Evolutionary conservation across 2,329 filamentous ascomycete species (phyloP).

Genomic region (Colletotrichum sp.): DNA sequence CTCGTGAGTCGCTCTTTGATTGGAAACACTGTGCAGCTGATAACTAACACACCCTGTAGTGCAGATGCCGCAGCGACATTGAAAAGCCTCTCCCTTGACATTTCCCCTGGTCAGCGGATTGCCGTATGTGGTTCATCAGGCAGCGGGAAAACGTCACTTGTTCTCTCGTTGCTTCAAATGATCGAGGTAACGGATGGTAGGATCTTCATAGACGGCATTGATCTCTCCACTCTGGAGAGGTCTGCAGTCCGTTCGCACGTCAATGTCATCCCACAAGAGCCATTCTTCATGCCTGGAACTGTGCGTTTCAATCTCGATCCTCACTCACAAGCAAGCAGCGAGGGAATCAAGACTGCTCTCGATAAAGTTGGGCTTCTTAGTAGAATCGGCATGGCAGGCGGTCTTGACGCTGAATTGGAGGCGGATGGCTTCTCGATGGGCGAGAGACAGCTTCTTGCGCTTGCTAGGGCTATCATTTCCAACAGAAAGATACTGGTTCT

Average conservation of each 20-base stretch:
- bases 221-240: slow-evolving; percentile 30
- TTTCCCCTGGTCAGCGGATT: slow-evolving; percentile 29
- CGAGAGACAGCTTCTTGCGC: slow-evolving; percentile 51
- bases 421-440: slow-evolving; percentile 43
- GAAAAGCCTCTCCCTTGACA: slow-evolving; percentile 26
- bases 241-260: slow-evolving; percentile 32
- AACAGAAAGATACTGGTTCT: slow-evolving; percentile 18
- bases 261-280: slow-evolving; percentile 56
- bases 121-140: slow-evolving; percentile 39
- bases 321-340: slow-evolving; percentile 37
- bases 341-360: slow-evolving; percentile 48
- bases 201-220: slow-evolving; percentile 50
- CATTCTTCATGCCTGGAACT: slow-evolving; percentile 52
- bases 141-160: slow-evolving; percentile 38
- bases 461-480: slow-evolving; percentile 49
- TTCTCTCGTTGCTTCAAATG: slow-evolving; percentile 51
- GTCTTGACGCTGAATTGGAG: slow-evolving; percentile 39
- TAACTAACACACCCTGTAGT: neutral
- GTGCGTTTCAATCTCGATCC: slow-evolving; percentile 57
- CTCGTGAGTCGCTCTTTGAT: slow-evolving; percentile 3
- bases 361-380: slow-evolving; percentile 50
- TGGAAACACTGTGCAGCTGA: neutral
- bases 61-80: slow-evolving; percentile 24
- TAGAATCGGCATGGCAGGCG: slow-evolving; percentile 40
- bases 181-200: slow-evolving; percentile 46